Percentiles rank a stretch among this genome's conserved stretches.
Conservation (phyloP, 176 grass and related monocot species). For the Ananas comosus region DNA sequence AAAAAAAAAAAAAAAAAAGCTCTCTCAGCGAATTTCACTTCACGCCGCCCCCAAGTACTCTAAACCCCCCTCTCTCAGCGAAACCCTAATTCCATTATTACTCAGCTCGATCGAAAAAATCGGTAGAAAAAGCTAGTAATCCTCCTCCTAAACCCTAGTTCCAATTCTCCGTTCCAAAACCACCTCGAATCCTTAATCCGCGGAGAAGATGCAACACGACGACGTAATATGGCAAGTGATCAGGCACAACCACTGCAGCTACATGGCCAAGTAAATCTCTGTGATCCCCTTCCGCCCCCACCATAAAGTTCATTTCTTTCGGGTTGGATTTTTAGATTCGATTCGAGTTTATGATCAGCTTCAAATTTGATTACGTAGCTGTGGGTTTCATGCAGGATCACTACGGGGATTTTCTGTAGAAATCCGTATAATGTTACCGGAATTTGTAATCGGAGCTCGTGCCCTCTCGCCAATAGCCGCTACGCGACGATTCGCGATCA, state of each 20-base stretch:
- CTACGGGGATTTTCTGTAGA: constrained; percentile 68
- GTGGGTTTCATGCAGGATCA: constrained; percentile 33
- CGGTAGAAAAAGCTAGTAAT: too few relatives aligned
- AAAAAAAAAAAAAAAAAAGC: too few relatives aligned
- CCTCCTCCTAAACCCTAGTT: neutral
- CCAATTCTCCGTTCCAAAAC: neutral
- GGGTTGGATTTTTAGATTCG: too few relatives aligned
- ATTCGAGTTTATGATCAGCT: too few relatives aligned
- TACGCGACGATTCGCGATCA: constrained; percentile 86
- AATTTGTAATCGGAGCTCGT: constrained; percentile 91
- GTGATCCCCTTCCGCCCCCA: neutral
- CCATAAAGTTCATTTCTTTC: too few relatives aligned
- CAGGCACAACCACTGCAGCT: constrained; percentile 96
- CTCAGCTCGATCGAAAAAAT: too few relatives aligned
- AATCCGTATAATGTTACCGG: constrained; percentile 82
- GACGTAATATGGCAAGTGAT: constrained; percentile 95
- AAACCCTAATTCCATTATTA: too few relatives aligned
- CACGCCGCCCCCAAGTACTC: too few relatives aligned
- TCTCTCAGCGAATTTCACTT: too few relatives aligned
- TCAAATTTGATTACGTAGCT: too few relatives aligned
- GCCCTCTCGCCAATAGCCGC: constrained; percentile 86
- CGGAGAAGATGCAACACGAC: constrained; percentile 27
- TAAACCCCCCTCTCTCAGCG: too few relatives aligned
- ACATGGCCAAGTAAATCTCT: constrained; percentile 62
- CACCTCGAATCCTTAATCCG: neutral